Evolutionary conservation across 2,329 filamentous ascomycete species (phyloP), one percentile per base, ranked within the genome.

Genomic region (Talaromyces pinophilus): DNA sequence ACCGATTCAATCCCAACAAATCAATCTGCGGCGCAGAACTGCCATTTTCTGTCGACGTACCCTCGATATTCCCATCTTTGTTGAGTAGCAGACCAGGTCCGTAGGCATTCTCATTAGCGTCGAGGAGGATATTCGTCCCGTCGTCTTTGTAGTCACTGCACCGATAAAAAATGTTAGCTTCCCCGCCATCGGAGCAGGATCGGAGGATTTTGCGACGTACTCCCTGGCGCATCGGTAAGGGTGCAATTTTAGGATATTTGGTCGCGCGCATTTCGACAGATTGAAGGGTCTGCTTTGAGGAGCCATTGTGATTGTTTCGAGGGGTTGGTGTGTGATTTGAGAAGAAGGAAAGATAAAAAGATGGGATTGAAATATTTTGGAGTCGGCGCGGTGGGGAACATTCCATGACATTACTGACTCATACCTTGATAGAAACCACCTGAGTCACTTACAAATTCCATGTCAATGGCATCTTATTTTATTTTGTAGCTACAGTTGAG

Each of bases 81-180:
- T 79, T 79, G 59, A 89, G 72, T 2, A 84, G 81, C 59, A 97
- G 82, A 1, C 92, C 90, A 0, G 95, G 94, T 0, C 95, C 95
- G 74, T 90, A 97, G 67, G 95, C 93, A 76, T 99, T 99, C 82
- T 99, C 95, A 75, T 99, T 99, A 72, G 95, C 95, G 77, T 99
- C 95, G 71, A 99, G 90, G 62, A 99, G 89, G 73, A 98, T 88
- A 75, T 98, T 98, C 67, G 89, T 94, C 71, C 95, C 95, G 77
- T 99, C 91, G 78, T 99, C 94, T 82, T 99, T 97, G 86, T 99
- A 98, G 86, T 99, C 95, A 82, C 92, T 96, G 13, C 42, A 10
- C 42, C n/a, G 19, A 33, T 38, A n/a, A 19, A 22, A 15, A 8
- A 44, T 28, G 19, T 38, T 46, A 17, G n/a, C 7, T 59, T 28